Evolutionary conservation across 1,139 yeast species (phyloP).

Genomic region (Saccharomycopsis phalli): DNA sequence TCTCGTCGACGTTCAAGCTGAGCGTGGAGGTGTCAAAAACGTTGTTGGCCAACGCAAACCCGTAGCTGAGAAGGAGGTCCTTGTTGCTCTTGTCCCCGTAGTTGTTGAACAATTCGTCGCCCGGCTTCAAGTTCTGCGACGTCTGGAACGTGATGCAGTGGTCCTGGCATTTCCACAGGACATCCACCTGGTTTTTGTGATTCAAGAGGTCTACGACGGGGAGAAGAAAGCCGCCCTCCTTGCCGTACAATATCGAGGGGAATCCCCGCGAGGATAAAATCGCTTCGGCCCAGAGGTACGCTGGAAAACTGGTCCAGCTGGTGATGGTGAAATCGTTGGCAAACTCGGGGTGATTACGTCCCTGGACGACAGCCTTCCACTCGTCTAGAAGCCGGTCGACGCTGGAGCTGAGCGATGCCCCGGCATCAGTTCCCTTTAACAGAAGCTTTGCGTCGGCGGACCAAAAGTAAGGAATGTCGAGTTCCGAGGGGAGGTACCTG

Average conservation of each 20-base stretch:
- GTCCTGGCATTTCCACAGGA: slow-evolving; percentile 46
- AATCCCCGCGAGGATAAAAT: slow-evolving; percentile 72
- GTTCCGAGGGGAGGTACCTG: slow-evolving; percentile 6
- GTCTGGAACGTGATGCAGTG: slow-evolving; percentile 9
- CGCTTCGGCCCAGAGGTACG: slow-evolving; percentile 66
- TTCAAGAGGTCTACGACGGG: slow-evolving; percentile 81
- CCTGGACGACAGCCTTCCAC: slow-evolving; percentile 9
- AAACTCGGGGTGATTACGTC: not conserved
- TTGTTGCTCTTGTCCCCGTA: slow-evolving; percentile 85
- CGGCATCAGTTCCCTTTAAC: slow-evolving; percentile 37
- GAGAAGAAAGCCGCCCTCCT: slow-evolving; percentile 39
- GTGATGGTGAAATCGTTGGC: not conserved
- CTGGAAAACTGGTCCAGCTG: slow-evolving; percentile 51
- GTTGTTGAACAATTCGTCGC: slow-evolving; percentile 58
- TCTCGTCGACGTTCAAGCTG: slow-evolving; percentile 16
- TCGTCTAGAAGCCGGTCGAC: slow-evolving; percentile 20
- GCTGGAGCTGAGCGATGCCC: slow-evolving; percentile 29
- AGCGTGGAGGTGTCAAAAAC: slow-evolving; percentile 41
- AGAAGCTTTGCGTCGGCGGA: slow-evolving; percentile 21
- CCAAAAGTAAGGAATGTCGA: slow-evolving; percentile 13
- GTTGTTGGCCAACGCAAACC: slow-evolving; percentile 60
- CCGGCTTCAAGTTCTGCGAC: slow-evolving; percentile 26
- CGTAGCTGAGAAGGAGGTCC: slow-evolving; percentile 49
- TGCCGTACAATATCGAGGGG: slow-evolving; percentile 47
- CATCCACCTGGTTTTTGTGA: slow-evolving; percentile 52